Evolutionary conservation across 257 asterid species (phyloP).

Genomic region (Misopates orontium): DNA sequence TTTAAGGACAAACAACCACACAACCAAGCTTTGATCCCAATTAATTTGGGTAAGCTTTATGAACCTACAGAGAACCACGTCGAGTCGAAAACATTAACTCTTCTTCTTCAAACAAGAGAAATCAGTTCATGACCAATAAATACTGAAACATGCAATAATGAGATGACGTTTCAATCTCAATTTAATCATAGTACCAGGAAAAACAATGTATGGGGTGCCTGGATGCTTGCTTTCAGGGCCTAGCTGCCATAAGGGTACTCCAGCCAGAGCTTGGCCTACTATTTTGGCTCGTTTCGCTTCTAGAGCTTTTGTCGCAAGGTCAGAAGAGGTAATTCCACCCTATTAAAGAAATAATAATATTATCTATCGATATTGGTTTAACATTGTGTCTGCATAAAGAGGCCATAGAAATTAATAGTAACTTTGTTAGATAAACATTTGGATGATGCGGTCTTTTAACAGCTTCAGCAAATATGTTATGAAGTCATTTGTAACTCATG

Average conservation of each 20-base stretch:
- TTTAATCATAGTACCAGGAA: constrained; percentile 65
- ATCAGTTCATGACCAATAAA: constrained; percentile 22
- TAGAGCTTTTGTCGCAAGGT: constrained; percentile 92
- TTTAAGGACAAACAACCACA: no score
- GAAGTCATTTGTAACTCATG: neutral
- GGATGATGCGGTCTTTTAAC: neutral
- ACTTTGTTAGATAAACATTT: neutral
- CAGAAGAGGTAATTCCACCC: constrained; percentile 99
- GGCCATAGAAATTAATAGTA: constrained; percentile 5
- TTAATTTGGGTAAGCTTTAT: no score
- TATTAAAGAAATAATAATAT: constrained; percentile 29
- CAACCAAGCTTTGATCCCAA: no score
- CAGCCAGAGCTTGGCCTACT: constrained; percentile 94
- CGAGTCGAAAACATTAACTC: no score
- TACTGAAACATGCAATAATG: constrained; percentile 9
- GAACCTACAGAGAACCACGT: no score
- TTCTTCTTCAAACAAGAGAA: neutral
- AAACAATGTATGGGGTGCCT: constrained; percentile 87
- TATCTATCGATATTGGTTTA: neutral
- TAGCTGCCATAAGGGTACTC: constrained; percentile 95
- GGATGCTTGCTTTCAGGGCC: constrained; percentile 98
- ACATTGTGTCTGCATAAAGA: constrained; percentile 10
- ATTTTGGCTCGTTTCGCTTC: constrained; percentile 88
- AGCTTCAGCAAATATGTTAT: constrained; percentile 2
- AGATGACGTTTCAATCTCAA: constrained; percentile 1